These are phyloP conservation scores for Starmerella sp. DNA, from an alignment of 805 yeast genomes.

Conservation along the genomic window DNA sequence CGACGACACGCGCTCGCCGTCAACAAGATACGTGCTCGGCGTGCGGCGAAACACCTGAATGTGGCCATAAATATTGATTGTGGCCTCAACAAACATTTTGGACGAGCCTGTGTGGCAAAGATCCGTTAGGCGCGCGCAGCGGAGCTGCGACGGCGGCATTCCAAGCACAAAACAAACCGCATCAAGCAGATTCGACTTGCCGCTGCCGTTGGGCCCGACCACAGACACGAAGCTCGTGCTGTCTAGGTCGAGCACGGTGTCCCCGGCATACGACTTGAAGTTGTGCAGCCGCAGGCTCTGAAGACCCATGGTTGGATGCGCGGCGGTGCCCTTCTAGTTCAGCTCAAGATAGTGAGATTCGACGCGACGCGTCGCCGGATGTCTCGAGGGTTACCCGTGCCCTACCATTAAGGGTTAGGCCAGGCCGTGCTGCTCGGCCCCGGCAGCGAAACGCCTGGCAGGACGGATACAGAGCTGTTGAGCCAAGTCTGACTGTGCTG, in stretches of 20 bases:
- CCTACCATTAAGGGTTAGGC: background rate
- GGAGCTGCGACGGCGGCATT: conserved; percentile 56
- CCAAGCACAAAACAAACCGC: conserved; percentile 94
- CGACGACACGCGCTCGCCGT: conserved; percentile 9
- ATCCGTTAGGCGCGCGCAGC: conserved; percentile 65
- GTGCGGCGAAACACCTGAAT: conserved; percentile 15
- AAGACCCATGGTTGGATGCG: conserved; percentile 1
- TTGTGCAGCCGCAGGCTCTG: conserved; percentile 30
- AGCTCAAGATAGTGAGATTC: background rate
- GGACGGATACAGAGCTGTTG: too few species aligned
- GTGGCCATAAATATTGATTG: conserved; percentile 8
- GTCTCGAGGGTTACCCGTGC: background rate
- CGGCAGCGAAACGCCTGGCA: too few species aligned
- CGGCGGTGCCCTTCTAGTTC: background rate
- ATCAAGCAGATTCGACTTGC: conserved; percentile 95
- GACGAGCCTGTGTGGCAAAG: conserved; percentile 44
- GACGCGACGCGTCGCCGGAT: background rate
- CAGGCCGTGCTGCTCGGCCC: too few species aligned
- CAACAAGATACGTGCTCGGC: conserved; percentile 7
- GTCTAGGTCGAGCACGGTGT: conserved; percentile 61
- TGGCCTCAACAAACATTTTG: conserved; percentile 10
- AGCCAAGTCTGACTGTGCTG: too few species aligned
- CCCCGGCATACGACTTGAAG: conserved; percentile 84
- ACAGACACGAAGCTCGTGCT: conserved; percentile 69
- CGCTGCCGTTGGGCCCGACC: conserved; percentile 98